Evolutionary conservation across 257 asterid species (phyloP), one percentile per base, ranked within the genome.

Genomic region (Sherardia arvensis): DNA sequence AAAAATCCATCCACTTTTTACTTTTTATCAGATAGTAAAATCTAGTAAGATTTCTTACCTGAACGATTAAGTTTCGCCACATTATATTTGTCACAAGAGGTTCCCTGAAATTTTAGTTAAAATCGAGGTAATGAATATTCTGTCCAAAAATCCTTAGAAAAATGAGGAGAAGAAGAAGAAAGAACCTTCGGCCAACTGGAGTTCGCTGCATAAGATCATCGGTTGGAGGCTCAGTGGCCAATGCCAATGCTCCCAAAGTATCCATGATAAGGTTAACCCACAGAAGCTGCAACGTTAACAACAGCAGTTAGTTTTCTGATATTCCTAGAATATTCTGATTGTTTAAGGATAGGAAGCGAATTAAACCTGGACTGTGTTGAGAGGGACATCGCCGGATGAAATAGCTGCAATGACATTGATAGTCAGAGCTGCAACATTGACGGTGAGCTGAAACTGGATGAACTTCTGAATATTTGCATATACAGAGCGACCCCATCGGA

Each of bases 201-300:
- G 83, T 67, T 81, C 97, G 77, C 59, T 74, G 83, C 97, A 93
- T 93, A 49, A 89, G 94, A 67, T 82, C 86, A 71, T 87, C 94
- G 6, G 99, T 93, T 76, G 99, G 99, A 53, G 97, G 97, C 72
- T 93, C 99, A 15, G 99, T 93, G 64, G 99, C 99, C 85, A 93
- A 71, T 53, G 99, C 99, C 77, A 93, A 68, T 68, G 99, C 97
- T 73, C 99, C 99, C 62, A 93, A 77, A 73, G 97, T 93, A 77
- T 93, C 99, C 99, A 93, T 93, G 79, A 93, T 89, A 28, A 93
- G 94, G 70, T 93, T 93, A 69, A 93, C 92, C 99, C 99, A 93
- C 8, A 93, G 86, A 74, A 93, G 95, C 99, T 92, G 86, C 49
- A 67, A 47, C 22, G 40, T 68, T 36, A 22, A 3, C 48, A 29